Base-by-base conservation (phyloP, 169 alveolate species). In the Cardiosporidium cionae region DNA sequence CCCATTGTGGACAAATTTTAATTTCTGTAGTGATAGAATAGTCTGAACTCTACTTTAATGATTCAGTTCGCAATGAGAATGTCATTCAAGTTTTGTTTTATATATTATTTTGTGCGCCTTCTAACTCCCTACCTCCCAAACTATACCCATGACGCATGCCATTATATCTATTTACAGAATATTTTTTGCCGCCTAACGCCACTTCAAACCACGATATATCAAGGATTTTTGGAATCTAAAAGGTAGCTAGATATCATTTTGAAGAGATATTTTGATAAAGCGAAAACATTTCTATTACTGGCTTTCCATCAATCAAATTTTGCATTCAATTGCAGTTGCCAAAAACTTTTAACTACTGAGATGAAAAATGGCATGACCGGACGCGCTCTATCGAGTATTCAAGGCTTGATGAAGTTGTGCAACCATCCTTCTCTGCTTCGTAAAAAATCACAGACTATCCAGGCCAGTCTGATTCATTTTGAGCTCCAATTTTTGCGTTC, bases 131-230 rank as follows among this genome's bases (percentile, higher is more conserved):
- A 44, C 58, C 58, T 44, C 58, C 27, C n/a, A 44, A 44, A 16
- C n/a, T n/a, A n/a, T n/a, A n/a, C n/a, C n/a, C n/a, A n/a, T n/a
- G n/a, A n/a, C n/a, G n/a, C n/a, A n/a, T n/a, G n/a, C n/a, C n/a
- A n/a, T n/a, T n/a, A n/a, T n/a, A n/a, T n/a, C n/a, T n/a, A n/a
- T 44, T 16, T 16, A 23, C 76, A 68, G 85, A 91, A 91, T 62
- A 85, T 91, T 22, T 91, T 91, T 74, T 86, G 94, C 81, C 88
- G 86, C 54, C 80, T 91, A 53, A 85, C 94, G 58, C 93, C 94
- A 1, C 81, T 79, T 31, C 96, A 91, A 68, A 81, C 84, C 65
- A 82, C 81, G 32, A 58, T 91, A 31, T 91, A 91, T 68, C 86
- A 75, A 23, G 79, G 79, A 53, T 91, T 88, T 65, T 76, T 86